Percentiles rank a stretch among this genome's conserved stretches.
phyloP scores from a whole-genome alignment of 2,329 filamentous ascomycete genomes.

The Parascedosporium putredinis region DNA sequence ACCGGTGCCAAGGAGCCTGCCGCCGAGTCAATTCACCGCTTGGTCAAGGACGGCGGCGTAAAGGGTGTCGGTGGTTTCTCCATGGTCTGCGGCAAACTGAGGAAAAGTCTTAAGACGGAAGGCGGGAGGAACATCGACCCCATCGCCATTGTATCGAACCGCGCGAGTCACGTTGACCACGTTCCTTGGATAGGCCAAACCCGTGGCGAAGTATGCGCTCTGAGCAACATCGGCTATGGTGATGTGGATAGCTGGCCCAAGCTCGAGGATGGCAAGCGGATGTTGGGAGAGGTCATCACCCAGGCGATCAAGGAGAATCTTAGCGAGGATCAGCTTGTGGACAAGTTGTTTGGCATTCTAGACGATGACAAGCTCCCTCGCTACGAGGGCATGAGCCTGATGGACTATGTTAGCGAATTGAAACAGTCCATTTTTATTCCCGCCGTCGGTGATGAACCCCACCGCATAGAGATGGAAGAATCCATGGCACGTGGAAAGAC shows the following conservation, averaged over 20 bases:
- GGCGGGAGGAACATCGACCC: slow-evolving; percentile 27
- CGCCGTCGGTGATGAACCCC: slow-evolving; percentile 38
- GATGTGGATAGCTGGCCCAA: slow-evolving; percentile 50
- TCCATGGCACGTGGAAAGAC: slow-evolving; percentile 24
- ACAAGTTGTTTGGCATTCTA: slow-evolving; percentile 42
- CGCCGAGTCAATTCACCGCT: slow-evolving; percentile 37
- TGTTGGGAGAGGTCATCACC: slow-evolving; percentile 32
- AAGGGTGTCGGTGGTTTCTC: slow-evolving; percentile 57
- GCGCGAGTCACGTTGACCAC: slow-evolving; percentile 38
- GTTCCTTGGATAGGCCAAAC: slow-evolving; percentile 48
- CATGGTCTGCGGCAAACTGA: slow-evolving; percentile 53
- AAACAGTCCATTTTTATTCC: slow-evolving; percentile 54
- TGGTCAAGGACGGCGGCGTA: slow-evolving; percentile 42
- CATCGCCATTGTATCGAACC: slow-evolving; percentile 53
- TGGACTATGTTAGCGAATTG: slow-evolving; percentile 42
- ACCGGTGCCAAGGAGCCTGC: slow-evolving; percentile 36
- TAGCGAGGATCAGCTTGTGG: slow-evolving; percentile 37
- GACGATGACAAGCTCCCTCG: slow-evolving; percentile 46
- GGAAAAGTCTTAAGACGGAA: slow-evolving; percentile 19
- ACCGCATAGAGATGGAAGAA: slow-evolving; percentile 33
- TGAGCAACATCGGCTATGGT: slow-evolving; percentile 53
- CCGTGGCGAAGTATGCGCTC: slow-evolving; percentile 41
- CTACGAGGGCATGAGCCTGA: slow-evolving; percentile 28
- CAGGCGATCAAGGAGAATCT: slow-evolving; percentile 25
- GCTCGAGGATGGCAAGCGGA: slow-evolving; percentile 38